Percentiles rank a stretch among this genome's conserved stretches.
Conservation (phyloP, 2,329 filamentous ascomycete species). For the Chaetomiaceae sp. region DNA sequence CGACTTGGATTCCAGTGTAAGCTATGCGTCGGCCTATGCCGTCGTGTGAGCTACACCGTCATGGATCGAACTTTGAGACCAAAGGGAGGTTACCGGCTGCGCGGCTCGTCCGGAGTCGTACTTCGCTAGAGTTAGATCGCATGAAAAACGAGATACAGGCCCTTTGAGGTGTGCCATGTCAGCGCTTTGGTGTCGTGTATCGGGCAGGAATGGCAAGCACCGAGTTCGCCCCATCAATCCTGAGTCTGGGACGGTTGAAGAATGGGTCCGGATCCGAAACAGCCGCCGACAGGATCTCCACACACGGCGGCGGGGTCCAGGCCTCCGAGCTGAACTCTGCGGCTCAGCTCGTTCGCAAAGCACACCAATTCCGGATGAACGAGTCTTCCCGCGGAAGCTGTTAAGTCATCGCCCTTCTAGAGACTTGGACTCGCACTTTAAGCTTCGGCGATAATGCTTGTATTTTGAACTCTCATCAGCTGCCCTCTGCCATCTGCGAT, state of each 20-base stretch:
- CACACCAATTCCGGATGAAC: background rate
- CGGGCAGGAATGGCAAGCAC: too few relatives aligned
- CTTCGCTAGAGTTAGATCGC: too few relatives aligned
- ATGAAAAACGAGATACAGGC: background rate
- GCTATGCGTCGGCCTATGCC: slow-evolving; percentile 91
- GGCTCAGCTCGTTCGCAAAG: slow-evolving; percentile 6
- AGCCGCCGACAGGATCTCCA: too few relatives aligned
- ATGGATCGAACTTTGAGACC: too few relatives aligned
- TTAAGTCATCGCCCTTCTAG: too few relatives aligned
- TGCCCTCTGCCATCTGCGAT: background rate
- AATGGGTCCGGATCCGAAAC: too few relatives aligned
- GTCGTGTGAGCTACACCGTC: slow-evolving; percentile 47
- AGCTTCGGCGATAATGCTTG: background rate
- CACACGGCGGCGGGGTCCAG: background rate
- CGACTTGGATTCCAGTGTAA: slow-evolving; percentile 77
- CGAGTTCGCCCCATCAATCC: too few relatives aligned
- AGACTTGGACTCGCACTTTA: too few relatives aligned
- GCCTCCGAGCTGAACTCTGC: background rate
- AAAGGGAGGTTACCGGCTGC: too few relatives aligned
- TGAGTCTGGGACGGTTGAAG: too few relatives aligned
- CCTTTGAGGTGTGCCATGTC: background rate
- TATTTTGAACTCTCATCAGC: background rate
- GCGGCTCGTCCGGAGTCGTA: too few relatives aligned
- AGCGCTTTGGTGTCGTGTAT: background rate
- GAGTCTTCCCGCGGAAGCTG: too few relatives aligned